These are phyloP conservation scores for Polygonum maritimum DNA, from an alignment of 148 eudicot genomes.

Conservation along the genomic window DNA sequence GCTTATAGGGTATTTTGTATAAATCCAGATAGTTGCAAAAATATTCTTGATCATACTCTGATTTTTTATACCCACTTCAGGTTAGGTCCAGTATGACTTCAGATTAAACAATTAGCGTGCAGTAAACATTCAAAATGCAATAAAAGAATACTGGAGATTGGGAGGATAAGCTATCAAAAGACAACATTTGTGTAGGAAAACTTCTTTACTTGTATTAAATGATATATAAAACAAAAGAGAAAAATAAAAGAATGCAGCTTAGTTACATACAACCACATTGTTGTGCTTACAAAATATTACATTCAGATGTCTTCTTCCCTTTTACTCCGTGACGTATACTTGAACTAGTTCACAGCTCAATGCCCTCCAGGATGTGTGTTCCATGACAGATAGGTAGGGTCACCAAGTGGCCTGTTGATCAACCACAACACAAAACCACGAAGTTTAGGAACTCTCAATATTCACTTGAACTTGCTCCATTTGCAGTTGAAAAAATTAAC, in stretches of 20 bases:
- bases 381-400: slow-evolving; percentile 63
- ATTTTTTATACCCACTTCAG: not conserved
- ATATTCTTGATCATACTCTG: not conserved
- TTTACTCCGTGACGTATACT: not conserved
- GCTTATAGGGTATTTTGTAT: not conserved
- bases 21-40: not conserved
- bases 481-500: too few relatives aligned
- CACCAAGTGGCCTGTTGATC: slow-evolving; percentile 59
- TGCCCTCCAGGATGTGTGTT: slow-evolving; percentile 63
- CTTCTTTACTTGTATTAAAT: not conserved
- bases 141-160: too few relatives aligned
- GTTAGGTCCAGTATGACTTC: not conserved
- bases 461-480: too few relatives aligned
- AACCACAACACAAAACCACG: not conserved
- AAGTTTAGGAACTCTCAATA: not conserved
- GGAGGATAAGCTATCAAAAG: not conserved
- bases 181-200: not conserved
- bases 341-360: not conserved
- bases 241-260: slow-evolving; percentile 1
- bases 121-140: too few relatives aligned
- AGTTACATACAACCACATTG: not conserved
- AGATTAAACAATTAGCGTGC: too few relatives aligned
- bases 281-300: not conserved
- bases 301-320: not conserved
- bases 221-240: not conserved